Evolutionary conservation across 2,329 filamentous ascomycete species (phyloP).

Genomic region (Colletotrichum plurivorum): DNA sequence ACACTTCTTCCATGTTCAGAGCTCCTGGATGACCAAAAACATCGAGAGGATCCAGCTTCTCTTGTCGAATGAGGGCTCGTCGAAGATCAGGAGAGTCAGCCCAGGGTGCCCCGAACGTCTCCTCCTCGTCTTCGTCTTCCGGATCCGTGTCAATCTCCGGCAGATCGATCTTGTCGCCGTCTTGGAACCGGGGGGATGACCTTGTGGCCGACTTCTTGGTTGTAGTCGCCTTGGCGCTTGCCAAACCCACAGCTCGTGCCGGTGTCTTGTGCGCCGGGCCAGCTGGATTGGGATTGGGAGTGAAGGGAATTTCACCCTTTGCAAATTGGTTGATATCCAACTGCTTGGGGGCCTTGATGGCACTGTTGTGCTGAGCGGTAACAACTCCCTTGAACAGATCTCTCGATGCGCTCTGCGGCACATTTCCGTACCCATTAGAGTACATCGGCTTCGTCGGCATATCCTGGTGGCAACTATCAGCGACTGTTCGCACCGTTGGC

Average conservation of each 20-base stretch:
- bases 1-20: slow-evolving; percentile 96
- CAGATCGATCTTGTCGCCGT: slow-evolving; percentile 90
- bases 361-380: slow-evolving; percentile 76
- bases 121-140: slow-evolving; percentile 84
- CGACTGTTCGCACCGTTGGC: not conserved
- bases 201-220: slow-evolving; percentile 70
- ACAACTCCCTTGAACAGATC: slow-evolving; percentile 77
- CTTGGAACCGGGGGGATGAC: slow-evolving; percentile 88
- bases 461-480: slow-evolving; percentile 61
- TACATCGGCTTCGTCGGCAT: slow-evolving; percentile 72
- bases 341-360: slow-evolving; percentile 75
- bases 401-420: slow-evolving; percentile 66
- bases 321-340: slow-evolving; percentile 90
- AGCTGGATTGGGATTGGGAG: slow-evolving; percentile 74
- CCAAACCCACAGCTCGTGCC: slow-evolving; percentile 65
- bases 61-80: slow-evolving; percentile 82
- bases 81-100: slow-evolving; percentile 89
- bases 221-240: slow-evolving; percentile 66
- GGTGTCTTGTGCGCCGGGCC: slow-evolving; percentile 78
- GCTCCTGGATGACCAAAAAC: slow-evolving; percentile 93
- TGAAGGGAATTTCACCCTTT: slow-evolving; percentile 91
- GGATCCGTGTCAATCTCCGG: slow-evolving; percentile 97
- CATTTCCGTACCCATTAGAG: slow-evolving; percentile 72
- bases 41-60: slow-evolving; percentile 84
- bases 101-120: slow-evolving; percentile 82